These are phyloP conservation scores for Plantago ovata DNA, from an alignment of 257 asterid genomes.

Conservation along the genomic window DNA sequence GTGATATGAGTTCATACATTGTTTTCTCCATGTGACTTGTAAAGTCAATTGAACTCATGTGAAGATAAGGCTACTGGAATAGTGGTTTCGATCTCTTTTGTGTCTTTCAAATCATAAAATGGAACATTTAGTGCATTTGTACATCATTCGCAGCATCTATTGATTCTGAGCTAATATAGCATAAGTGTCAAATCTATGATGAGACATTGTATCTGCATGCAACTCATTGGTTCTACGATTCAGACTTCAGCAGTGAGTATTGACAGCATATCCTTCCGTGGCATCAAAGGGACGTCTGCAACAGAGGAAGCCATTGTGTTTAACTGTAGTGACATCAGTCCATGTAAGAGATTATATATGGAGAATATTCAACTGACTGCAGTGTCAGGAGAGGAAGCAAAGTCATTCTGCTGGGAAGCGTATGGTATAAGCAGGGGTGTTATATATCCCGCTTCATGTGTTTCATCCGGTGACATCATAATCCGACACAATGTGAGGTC, in stretches of 20 bases:
- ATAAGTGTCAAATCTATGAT: background rate
- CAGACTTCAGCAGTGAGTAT: slow-evolving; percentile 65
- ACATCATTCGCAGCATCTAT: background rate
- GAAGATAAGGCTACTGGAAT: background rate
- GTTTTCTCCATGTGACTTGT: background rate
- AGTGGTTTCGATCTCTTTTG: background rate
- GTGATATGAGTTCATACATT: too few relatives aligned
- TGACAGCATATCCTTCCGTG: slow-evolving; percentile 33
- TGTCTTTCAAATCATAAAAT: background rate
- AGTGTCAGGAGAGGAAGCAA: slow-evolving; percentile 27
- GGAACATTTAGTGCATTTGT: background rate
- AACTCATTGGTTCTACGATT: background rate
- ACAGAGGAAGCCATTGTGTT: slow-evolving; percentile 53
- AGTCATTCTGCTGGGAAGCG: slow-evolving; percentile 77
- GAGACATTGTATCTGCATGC: background rate
- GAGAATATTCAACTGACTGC: slow-evolving; percentile 50
- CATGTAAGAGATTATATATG: slow-evolving; percentile 49
- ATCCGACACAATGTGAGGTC: slow-evolving; percentile 25
- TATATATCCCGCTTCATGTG: slow-evolving; percentile 56
- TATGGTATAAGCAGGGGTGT: slow-evolving; percentile 50
- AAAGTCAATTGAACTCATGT: background rate
- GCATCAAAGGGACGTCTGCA: slow-evolving; percentile 71
- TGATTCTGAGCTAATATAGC: background rate
- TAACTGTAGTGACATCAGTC: slow-evolving; percentile 67
- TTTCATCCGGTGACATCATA: slow-evolving; percentile 38